These are phyloP conservation scores for Curvularia hawaiiensis DNA, from an alignment of 2,329 filamentous ascomycete genomes.

Conservation along the genomic window DNA sequence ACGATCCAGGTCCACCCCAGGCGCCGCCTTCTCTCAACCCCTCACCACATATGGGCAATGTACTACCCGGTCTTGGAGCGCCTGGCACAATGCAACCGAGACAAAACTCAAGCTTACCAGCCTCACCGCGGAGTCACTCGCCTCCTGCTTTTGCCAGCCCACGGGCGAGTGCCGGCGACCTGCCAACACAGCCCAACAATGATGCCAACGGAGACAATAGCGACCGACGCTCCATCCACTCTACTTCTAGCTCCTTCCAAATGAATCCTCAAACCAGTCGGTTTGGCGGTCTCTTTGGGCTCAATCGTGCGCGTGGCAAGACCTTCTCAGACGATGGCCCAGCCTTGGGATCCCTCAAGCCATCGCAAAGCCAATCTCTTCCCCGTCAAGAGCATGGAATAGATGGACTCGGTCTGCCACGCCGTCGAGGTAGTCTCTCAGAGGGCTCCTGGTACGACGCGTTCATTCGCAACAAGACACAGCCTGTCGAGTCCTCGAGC, in stretches of 20 bases:
- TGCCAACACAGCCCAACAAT: constrained; percentile 47
- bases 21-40: constrained; percentile 31
- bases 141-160: constrained; percentile 56
- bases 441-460: constrained; percentile 62
- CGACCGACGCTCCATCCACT: constrained; percentile 55
- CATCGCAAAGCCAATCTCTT: constrained; percentile 77
- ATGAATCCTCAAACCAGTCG: constrained; percentile 55
- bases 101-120: constrained; percentile 51
- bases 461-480: constrained; percentile 49
- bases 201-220: constrained; percentile 49
- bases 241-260: constrained; percentile 55
- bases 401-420: constrained; percentile 56
- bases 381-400: constrained; percentile 61
- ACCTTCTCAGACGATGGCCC: constrained; percentile 65
- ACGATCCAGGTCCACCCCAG: constrained; percentile 36
- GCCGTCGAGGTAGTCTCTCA: constrained; percentile 61
- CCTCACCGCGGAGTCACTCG: constrained; percentile 50
- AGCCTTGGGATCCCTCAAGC: constrained; percentile 70
- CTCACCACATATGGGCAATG: constrained; percentile 38
- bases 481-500: constrained; percentile 38
- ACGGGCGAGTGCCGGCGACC: constrained; percentile 52
- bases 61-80: constrained; percentile 51
- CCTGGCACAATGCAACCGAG: constrained; percentile 43
- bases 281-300: constrained; percentile 65
- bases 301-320: constrained; percentile 66